Evolutionary conservation across 176 grass and related monocot species (phyloP).

Genomic region (Hordeum marinum): DNA sequence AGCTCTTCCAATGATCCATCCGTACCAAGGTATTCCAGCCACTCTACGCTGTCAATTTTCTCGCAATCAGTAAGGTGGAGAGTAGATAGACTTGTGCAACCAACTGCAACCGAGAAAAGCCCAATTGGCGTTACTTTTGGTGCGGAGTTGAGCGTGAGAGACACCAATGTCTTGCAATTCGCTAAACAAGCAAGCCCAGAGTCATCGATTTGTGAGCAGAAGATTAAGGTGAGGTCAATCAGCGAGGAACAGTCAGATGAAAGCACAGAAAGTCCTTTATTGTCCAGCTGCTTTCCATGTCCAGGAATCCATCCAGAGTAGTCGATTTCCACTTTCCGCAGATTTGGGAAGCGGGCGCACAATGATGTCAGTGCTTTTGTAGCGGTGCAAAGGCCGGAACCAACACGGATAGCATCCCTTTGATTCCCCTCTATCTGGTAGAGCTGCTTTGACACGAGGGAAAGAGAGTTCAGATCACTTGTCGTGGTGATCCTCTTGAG

Average conservation of each 20-base stretch:
- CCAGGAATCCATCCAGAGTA: constrained; percentile 52
- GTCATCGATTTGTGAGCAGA: background rate
- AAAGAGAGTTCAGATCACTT: constrained; percentile 49
- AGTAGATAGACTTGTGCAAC: background rate
- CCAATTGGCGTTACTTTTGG: background rate
- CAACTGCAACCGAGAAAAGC: background rate
- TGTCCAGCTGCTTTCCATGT: constrained; percentile 45
- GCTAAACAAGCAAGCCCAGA: background rate
- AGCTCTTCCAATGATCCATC: background rate
- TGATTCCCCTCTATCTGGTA: constrained; percentile 26
- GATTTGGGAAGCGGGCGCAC: constrained; percentile 7
- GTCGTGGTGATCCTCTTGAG: constrained; percentile 26
- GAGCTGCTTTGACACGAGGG: constrained; percentile 40
- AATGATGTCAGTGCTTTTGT: background rate
- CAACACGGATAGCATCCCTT: background rate
- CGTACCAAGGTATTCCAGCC: background rate
- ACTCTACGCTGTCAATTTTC: background rate
- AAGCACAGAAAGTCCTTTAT: constrained; percentile 37
- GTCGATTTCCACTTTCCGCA: constrained; percentile 38
- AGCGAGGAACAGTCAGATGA: constrained; percentile 9
- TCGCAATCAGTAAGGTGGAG: background rate
- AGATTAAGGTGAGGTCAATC: constrained; percentile 33
- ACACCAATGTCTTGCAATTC: background rate
- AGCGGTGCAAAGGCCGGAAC: background rate
- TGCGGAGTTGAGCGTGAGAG: background rate